A percentile compares a stretch with the other conserved stretches of the same genome.
phyloP scores from a whole-genome alignment of 129 eudicot species.

The Flaveria bidentis region DNA sequence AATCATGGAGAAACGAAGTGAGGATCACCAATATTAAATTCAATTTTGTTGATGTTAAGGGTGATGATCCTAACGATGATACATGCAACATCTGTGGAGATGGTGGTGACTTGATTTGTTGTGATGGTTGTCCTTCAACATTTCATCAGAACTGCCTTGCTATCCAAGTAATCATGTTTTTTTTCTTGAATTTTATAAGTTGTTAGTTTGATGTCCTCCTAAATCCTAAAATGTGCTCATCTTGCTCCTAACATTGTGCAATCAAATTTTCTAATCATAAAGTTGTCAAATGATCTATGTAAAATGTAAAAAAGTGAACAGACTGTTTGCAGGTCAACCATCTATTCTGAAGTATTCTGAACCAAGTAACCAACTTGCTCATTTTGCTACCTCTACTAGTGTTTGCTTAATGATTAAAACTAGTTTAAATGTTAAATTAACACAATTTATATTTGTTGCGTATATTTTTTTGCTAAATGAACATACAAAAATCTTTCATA shows the following conservation, averaged over 20 bases:
- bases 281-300: neutral
- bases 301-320: neutral
- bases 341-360: neutral
- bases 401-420: neutral
- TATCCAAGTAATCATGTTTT: conserved; percentile 52
- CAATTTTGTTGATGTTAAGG: conserved; percentile 54
- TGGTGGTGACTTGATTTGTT: conserved; percentile 93
- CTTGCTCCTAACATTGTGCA: neutral
- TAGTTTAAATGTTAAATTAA: neutral
- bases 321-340: neutral
- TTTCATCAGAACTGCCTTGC: conserved; percentile 77
- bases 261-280: neutral
- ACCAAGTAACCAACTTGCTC: neutral
- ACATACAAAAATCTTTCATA: neutral
- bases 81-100: conserved; percentile 93
- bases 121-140: conserved; percentile 98
- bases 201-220: neutral
- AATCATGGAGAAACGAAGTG: conserved; percentile 73
- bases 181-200: neutral
- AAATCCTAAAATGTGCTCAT: neutral
- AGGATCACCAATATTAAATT: conserved; percentile 42
- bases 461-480: neutral
- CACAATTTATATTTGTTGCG: neutral
- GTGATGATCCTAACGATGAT: conserved; percentile 90
- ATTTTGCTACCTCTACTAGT: neutral